phyloP scores from a whole-genome alignment of 305 asterid genomes.

The Coffea humblotiana region DNA sequence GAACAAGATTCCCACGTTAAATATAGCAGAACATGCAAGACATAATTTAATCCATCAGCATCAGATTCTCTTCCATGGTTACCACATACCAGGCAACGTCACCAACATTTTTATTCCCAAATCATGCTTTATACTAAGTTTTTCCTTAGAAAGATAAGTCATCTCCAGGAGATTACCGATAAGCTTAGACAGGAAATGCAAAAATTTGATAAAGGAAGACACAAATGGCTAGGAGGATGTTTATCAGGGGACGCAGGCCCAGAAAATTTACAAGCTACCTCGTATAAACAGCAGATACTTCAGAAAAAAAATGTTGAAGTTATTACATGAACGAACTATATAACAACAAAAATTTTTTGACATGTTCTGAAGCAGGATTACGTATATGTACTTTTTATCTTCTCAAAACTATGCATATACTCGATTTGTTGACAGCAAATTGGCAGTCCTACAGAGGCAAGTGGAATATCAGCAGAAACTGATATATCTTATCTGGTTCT shows the following conservation, averaged over 20 bases:
- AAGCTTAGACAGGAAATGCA: neutral
- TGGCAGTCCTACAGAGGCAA: neutral
- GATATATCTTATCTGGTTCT: neutral
- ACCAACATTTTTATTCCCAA: neutral
- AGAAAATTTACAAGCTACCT: neutral
- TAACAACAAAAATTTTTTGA: neutral
- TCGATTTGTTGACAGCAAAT: neutral
- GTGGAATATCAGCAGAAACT: neutral
- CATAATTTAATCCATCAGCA: neutral
- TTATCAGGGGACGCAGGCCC: neutral
- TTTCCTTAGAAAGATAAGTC: neutral
- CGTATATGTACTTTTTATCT: neutral
- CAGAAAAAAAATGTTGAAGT: neutral
- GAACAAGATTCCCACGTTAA: neutral
- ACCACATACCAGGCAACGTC: neutral
- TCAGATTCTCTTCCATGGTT: neutral
- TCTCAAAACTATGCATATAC: constrained; percentile 4
- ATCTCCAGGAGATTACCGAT: too few relatives aligned
- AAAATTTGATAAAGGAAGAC: neutral
- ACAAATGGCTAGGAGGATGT: neutral
- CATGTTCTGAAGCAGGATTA: neutral
- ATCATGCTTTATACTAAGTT: neutral
- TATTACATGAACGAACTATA: neutral
- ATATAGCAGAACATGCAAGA: neutral
- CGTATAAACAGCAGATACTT: neutral